phyloP scores from a whole-genome alignment of 345 rosid species.

The Brassica juncea region DNA sequence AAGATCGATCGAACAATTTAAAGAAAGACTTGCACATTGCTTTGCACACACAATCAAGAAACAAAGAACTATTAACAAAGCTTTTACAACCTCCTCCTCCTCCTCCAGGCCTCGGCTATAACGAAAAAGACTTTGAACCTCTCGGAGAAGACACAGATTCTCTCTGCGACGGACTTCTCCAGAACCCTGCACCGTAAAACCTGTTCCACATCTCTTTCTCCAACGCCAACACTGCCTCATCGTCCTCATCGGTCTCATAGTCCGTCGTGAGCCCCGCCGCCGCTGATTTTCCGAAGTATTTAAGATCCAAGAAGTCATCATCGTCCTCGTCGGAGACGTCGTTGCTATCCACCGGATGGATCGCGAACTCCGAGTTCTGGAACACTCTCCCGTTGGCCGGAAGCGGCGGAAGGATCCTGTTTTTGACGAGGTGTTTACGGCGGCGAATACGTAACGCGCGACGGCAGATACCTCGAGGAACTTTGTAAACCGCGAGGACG shows the following conservation, averaged over 20 bases:
- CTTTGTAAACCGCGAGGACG: slow-evolving; percentile 57
- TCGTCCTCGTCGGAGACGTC: slow-evolving; percentile 31
- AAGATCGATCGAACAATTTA: neutral
- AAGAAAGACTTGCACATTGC: slow-evolving; percentile 6
- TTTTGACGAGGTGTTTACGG: slow-evolving; percentile 41
- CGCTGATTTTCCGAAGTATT: slow-evolving; percentile 23
- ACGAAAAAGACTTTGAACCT: slow-evolving; percentile 19
- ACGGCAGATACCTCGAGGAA: slow-evolving; percentile 60
- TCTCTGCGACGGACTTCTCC: slow-evolving; percentile 69
- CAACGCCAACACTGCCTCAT: slow-evolving; percentile 47
- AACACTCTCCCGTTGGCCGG: slow-evolving; percentile 22
- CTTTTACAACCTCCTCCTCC: neutral
- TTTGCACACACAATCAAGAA: slow-evolving; percentile 14
- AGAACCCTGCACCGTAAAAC: slow-evolving; percentile 63
- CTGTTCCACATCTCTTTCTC: slow-evolving; percentile 71
- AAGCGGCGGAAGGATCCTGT: slow-evolving; percentile 41
- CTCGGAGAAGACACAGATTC: slow-evolving; percentile 37
- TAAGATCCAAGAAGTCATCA: slow-evolving; percentile 23
- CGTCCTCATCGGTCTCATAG: slow-evolving; percentile 34
- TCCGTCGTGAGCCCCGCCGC: slow-evolving; percentile 34
- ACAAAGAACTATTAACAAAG: slow-evolving; percentile 25
- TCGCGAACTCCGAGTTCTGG: slow-evolving; percentile 41
- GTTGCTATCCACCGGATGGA: slow-evolving; percentile 40
- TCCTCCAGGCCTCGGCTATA: slow-evolving; percentile 24
- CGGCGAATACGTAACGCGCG: slow-evolving; percentile 45